Percentiles rank a stretch among this genome's conserved stretches.
Conservation (phyloP, 208 protist genomes). For the Vickermania ingenoplastis region DNA sequence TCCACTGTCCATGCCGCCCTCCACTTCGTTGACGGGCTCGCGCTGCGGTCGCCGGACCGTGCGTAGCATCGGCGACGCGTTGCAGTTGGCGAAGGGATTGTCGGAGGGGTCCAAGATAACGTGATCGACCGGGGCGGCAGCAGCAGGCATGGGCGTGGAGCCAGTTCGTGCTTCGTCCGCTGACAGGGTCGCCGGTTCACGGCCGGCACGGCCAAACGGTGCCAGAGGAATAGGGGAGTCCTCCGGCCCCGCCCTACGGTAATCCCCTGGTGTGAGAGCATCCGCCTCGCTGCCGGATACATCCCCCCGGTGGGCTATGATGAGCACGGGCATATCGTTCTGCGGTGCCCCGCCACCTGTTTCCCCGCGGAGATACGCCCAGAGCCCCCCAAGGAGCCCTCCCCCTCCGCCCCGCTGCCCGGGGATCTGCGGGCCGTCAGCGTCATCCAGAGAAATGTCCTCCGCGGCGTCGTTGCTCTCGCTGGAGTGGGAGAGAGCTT, state of each 20-base stretch:
- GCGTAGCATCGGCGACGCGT: neutral
- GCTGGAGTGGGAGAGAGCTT: neutral
- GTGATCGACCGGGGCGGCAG: neutral
- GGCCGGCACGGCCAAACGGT: no score
- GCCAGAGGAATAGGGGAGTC: neutral
- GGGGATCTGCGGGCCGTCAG: neutral
- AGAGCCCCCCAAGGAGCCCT: neutral
- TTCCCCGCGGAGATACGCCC: neutral
- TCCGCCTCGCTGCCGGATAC: neutral
- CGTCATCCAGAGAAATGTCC: neutral
- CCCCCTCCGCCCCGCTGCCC: neutral
- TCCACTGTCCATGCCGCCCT: slow-evolving; percentile 15
- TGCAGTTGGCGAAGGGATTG: neutral
- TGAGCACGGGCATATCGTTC: neutral
- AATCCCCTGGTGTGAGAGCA: neutral
- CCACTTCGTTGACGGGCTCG: slow-evolving; percentile 14
- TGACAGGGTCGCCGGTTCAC: neutral
- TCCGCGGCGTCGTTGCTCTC: neutral
- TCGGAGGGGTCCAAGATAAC: neutral
- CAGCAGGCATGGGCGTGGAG: neutral
- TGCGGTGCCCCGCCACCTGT: neutral
- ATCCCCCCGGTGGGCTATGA: neutral
- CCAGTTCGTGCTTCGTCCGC: neutral
- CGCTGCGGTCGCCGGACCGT: slow-evolving; percentile 1
- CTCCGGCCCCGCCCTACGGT: neutral